Conservation (phyloP, 2,329 filamentous ascomycete genomes). For the Sordariomycetes sp. region DNA sequence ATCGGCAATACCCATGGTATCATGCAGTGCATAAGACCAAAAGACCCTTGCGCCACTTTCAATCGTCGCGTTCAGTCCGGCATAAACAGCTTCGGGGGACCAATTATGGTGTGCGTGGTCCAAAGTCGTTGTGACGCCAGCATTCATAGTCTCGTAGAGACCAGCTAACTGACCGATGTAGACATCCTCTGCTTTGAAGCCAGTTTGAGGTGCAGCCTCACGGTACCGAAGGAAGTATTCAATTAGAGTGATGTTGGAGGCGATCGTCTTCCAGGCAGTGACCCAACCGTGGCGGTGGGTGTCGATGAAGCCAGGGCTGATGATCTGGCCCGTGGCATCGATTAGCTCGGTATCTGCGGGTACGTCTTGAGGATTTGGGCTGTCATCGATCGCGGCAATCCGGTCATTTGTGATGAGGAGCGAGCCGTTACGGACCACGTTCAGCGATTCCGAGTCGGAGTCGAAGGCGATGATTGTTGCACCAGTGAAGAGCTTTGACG, state of each 20-base stretch:
- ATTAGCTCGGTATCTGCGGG: too few relatives aligned
- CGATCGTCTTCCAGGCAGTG: conserved; percentile 43
- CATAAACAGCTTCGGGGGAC: conserved; percentile 28
- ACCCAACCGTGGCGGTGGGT: conserved; percentile 49
- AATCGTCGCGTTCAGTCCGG: conserved; percentile 36
- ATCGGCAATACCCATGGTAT: too few relatives aligned
- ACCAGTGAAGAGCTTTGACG: conserved; percentile 15
- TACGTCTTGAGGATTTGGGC: too few relatives aligned
- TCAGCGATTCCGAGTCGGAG: conserved; percentile 18
- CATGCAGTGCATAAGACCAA: too few relatives aligned
- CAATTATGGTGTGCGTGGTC: conserved; percentile 44
- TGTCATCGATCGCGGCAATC: conserved; percentile 21
- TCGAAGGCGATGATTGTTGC: conserved; percentile 33
- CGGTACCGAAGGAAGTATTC: conserved; percentile 36
- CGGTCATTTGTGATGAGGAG: conserved; percentile 27
- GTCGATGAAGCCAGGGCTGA: conserved; percentile 46
- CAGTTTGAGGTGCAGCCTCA: too few relatives aligned
- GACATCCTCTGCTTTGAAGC: conserved; percentile 33
- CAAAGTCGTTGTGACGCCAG: conserved; percentile 41
- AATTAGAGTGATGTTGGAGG: conserved; percentile 37
- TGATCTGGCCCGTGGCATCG: conserved; percentile 40
- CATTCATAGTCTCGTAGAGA: conserved; percentile 39
- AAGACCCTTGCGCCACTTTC: too few relatives aligned
- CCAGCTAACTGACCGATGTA: conserved; percentile 36
- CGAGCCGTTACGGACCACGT: conserved; percentile 28